phyloP scores from a whole-genome alignment of 1,284 basidiomycete species.

The Singerocomus rubriflavus region DNA sequence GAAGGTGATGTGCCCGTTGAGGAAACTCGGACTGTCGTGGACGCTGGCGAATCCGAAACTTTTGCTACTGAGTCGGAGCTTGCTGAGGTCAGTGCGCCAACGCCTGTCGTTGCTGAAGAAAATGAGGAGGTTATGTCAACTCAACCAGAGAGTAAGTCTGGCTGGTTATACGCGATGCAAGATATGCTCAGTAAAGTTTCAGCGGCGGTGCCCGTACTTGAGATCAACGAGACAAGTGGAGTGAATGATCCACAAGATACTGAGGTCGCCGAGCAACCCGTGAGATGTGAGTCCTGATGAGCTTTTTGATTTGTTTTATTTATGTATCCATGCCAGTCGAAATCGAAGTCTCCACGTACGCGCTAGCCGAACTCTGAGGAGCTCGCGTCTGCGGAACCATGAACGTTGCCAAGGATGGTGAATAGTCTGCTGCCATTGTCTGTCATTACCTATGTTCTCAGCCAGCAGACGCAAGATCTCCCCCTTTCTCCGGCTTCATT shows the following conservation, averaged over 20 bases:
- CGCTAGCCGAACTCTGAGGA: constrained; percentile 2
- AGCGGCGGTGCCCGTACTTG: not conserved
- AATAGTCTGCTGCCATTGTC: not conserved
- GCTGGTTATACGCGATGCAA: not conserved
- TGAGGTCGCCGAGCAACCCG: not conserved
- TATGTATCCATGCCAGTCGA: constrained; percentile 4
- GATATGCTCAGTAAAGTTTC: not conserved
- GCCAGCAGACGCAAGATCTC: not conserved
- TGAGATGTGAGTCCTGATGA: constrained; percentile 11
- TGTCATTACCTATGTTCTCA: not conserved
- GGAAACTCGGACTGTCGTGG: not conserved
- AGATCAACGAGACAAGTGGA: not conserved
- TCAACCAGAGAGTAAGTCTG: constrained; percentile 5
- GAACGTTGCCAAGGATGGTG: not conserved
- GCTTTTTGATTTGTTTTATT: not conserved
- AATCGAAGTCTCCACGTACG: not conserved
- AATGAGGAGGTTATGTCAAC: not conserved
- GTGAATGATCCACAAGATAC: not conserved
- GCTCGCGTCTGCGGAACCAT: not conserved
- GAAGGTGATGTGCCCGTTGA: not conserved
- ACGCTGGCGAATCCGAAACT: not conserved
- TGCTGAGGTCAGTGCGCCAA: not conserved
- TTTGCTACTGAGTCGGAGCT: not conserved
- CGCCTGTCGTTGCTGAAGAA: too few species aligned
- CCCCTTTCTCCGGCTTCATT: not conserved